Conservation (phyloP, 2,329 filamentous ascomycete species). For the Diaporthe helianthi region DNA sequence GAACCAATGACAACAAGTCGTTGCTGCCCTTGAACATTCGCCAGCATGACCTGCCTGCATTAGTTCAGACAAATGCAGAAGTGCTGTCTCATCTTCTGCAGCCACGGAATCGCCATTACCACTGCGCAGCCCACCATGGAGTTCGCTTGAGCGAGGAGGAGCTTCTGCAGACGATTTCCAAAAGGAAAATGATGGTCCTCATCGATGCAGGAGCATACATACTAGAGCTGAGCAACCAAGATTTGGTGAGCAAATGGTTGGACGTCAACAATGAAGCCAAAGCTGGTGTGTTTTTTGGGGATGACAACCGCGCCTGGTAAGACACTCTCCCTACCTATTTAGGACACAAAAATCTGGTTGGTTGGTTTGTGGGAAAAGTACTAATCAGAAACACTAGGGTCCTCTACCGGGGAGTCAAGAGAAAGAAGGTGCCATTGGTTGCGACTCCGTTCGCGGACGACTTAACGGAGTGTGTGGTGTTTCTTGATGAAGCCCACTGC, state of each 20-base stretch:
- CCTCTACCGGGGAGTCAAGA: slow-evolving; percentile 44
- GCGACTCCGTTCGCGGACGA: slow-evolving; percentile 62
- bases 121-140: slow-evolving; percentile 42
- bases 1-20: slow-evolving; percentile 70
- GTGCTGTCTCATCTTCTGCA: slow-evolving; percentile 66
- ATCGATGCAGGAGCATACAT: slow-evolving; percentile 72
- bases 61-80: slow-evolving; percentile 68
- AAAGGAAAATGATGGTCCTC: slow-evolving; percentile 55
- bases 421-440: slow-evolving; percentile 51
- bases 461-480: slow-evolving; percentile 61
- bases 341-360: too few relatives aligned
- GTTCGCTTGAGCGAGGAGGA: slow-evolving; percentile 51
- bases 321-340: rapidly evolving
- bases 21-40: slow-evolving; percentile 67
- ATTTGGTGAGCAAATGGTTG: slow-evolving; percentile 59
- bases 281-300: slow-evolving; percentile 62
- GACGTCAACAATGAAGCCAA: slow-evolving; percentile 49
- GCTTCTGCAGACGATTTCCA: slow-evolving; percentile 51
- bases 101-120: slow-evolving; percentile 56
- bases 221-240: slow-evolving; percentile 64
- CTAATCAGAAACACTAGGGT: slow-evolving; percentile 39
- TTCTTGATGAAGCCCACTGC: slow-evolving; percentile 67
- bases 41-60: slow-evolving; percentile 63
- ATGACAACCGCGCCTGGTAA: slow-evolving; percentile 50
- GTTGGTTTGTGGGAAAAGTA: neutral